Base-by-base conservation (phyloP, 768 basidiomycete species). In the Russula ochroleuca region DNA sequence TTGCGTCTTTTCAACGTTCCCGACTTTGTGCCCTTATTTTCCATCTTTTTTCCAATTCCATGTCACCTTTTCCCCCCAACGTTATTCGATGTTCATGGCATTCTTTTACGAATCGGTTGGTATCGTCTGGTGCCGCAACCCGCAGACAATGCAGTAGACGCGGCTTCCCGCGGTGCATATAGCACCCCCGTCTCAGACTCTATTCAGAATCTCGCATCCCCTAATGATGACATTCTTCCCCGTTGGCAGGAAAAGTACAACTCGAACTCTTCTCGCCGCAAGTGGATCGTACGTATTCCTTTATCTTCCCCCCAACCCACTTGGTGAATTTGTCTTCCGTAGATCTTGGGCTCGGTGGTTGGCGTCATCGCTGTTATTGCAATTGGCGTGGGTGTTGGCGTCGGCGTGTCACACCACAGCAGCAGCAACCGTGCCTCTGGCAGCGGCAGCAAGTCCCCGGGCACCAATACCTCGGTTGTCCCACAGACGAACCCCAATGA, bases 351-450 rank as follows among this genome's bases (percentile, higher is more conserved):
- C 23, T 76, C 79, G 10, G 60, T 85, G 52, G 65, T 75, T 33
- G 78, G 70, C 13, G 68, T 90, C 28, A 62, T 82, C 33, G 72
- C 79, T 52, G 71, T 92, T 54, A 78, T 85, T 40, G 81, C 75
- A n/a, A 75, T 79, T 28, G 89, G 80, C 48, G 80, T 88, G 58
- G 79, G 77, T 28, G 79, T 86, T 23, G 91, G 90, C 25, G 84
- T 94, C 41, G 73, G 79, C 7, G 80, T 92, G 33, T 77, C 85
- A 7, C 58, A 61, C 10, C 23, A 57, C 14, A 14, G 57, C 64
- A 74, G 73, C 33, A 71, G 72, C 37, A 59, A 67, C 23, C 57
- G n/a, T 51, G 1, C 71, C 19, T 60, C 61, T 11, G 68, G 63
- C 7, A 52, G 59, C 40, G 72, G 62, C 10, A 31, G 11, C 17